Percentiles rank a stretch among this genome's conserved stretches.
Conservation (phyloP, 257 asterid genomes). For the Cynanchum wilfordii region DNA sequence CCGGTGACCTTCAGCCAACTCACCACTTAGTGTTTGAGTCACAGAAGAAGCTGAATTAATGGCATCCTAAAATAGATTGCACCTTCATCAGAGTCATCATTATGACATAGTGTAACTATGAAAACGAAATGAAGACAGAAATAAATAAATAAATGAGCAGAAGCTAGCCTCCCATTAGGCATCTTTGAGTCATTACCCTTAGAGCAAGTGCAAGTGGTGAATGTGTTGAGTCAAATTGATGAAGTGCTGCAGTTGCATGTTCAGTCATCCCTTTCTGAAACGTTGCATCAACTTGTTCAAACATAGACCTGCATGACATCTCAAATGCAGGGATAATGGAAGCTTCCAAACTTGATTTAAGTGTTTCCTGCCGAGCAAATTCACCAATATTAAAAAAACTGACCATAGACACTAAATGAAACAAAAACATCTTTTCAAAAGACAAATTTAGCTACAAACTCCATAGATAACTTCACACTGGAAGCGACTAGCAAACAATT, state of each 20-base stretch:
- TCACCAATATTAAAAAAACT: background rate
- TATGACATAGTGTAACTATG: background rate
- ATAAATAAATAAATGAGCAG: background rate
- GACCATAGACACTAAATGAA: background rate
- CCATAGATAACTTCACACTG: background rate
- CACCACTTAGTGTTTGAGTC: slow-evolving; percentile 75
- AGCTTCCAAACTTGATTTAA: slow-evolving; percentile 75
- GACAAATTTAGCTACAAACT: background rate
- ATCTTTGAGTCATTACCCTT: slow-evolving; percentile 44
- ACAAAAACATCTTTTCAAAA: background rate
- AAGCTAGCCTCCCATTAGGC: background rate
- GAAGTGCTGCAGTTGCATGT: slow-evolving; percentile 67
- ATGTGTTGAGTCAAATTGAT: slow-evolving; percentile 78
- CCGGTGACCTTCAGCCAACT: slow-evolving; percentile 85
- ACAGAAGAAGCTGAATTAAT: slow-evolving; percentile 75
- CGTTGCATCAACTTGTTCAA: slow-evolving; percentile 89
- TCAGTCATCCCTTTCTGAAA: slow-evolving; percentile 87
- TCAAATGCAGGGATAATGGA: slow-evolving; percentile 90
- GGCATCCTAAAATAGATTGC: slow-evolving; percentile 54
- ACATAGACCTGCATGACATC: slow-evolving; percentile 87
- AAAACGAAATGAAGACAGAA: background rate
- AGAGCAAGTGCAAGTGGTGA: slow-evolving; percentile 72
- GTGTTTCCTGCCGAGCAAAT: slow-evolving; percentile 60
- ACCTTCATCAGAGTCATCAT: background rate
- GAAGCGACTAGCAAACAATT: background rate